Evolutionary conservation across 495 filamentous ascomycete species (phyloP), one percentile per base, ranked within the genome.

Genomic region (Xylaria venustula): DNA sequence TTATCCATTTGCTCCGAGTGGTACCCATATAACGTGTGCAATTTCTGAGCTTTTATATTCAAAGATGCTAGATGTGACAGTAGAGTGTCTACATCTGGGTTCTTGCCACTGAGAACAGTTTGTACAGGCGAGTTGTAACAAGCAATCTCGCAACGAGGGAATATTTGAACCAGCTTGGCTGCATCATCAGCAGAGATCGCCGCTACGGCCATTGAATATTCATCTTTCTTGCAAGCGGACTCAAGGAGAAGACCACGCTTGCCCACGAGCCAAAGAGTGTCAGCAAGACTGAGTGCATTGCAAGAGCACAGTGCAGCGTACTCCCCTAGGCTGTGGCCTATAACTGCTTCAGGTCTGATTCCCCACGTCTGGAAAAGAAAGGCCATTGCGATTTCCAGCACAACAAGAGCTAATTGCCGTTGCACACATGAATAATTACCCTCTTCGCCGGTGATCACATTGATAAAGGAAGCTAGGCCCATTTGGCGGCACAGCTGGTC

Each of bases 291-390:
- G 8, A 92, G 66, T 19, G 90, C 82, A 37, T 87, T 90, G 9
- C 88, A 81, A 46, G 83, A 81, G 67, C 87, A 78, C 1, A 92
- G 73, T 11, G 90, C 89, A 41, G 90, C 86, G 73, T 89, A 92
- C 66, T 92, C 89, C 51, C 89, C 89, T 0, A 75, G 60, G 54
- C 70, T 73, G 47, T 71, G 68, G 32, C 68, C 68, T 6, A 71
- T 22, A 0, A 64, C 51, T 36, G 56, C 58, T 3, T 50, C 41
- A 8, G 65, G 56, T n/a, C 12, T 15, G 2, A 69, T 51, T 26
- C 65, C 65, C 67, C 65, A 67, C 23, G 37, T 42, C 57, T 67
- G 34, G 65, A 65, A 69, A 1, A 67, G 40, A n/a, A 25, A 34
- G 55, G 64, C 62, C 20, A 69, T 40, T 12, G 66, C 59, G 19